A percentile compares a stretch with the other conserved stretches of the same genome.
phyloP scores from a whole-genome alignment of 257 asterid genomes.

The Forsythia suspensa region DNA sequence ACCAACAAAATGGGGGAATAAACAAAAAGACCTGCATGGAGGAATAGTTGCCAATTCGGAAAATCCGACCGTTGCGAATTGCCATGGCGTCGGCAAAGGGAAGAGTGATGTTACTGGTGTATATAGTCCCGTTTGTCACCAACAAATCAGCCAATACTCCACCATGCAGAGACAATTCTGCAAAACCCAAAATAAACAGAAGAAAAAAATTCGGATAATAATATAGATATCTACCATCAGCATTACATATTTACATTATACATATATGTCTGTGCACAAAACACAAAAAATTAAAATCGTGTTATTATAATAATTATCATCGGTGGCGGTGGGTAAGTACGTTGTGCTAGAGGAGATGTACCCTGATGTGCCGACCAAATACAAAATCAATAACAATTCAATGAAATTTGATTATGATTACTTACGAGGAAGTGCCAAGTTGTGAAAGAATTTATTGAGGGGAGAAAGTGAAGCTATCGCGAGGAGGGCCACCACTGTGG shows the following conservation, averaged over 20 bases:
- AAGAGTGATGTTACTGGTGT: constrained; percentile 65
- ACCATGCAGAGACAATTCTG: constrained; percentile 33
- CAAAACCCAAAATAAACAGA: constrained; percentile 1
- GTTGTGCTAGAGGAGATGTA: not conserved
- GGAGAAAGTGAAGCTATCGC: constrained; percentile 30
- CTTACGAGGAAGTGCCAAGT: constrained; percentile 19
- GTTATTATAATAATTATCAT: not conserved
- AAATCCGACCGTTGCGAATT: constrained; percentile 57
- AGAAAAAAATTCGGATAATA: not conserved
- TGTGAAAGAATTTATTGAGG: constrained; percentile 14
- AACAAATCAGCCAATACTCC: constrained; percentile 59
- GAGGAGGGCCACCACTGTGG: constrained; percentile 38
- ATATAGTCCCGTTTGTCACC: constrained; percentile 69
- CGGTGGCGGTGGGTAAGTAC: not conserved
- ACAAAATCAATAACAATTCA: not conserved
- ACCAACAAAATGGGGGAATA: not conserved
- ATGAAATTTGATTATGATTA: not conserved
- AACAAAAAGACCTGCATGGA: constrained; percentile 44
- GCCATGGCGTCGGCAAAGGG: constrained; percentile 85
- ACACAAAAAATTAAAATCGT: not conserved
- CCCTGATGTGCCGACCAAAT: not conserved
- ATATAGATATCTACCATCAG: not conserved
- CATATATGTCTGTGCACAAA: not conserved
- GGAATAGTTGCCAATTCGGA: constrained; percentile 57
- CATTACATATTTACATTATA: not conserved